Evolutionary conservation across 2,329 filamentous ascomycete genomes (phyloP), one percentile per base, ranked within the genome.

Genomic region (Epichloe scottii): DNA sequence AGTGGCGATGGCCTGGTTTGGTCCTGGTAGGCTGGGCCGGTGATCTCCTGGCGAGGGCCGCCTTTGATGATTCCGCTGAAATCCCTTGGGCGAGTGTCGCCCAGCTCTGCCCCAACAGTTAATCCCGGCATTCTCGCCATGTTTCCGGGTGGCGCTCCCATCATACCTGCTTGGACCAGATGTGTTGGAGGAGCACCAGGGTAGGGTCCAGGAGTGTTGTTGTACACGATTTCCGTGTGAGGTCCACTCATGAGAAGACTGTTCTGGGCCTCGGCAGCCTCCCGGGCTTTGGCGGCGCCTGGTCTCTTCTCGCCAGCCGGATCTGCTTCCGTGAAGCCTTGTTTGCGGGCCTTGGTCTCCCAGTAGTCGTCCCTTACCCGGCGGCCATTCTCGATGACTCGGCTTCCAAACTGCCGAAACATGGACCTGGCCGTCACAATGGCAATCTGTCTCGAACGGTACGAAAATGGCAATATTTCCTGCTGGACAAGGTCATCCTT

Each of bases 391-490:
- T 87, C 82, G 56, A 98, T 93, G 49, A 98, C 85, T 56, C 93
- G 81, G 67, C 90, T 96, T 46, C 93, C 93, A 67, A 98, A 98
- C 66, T 98, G 93, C 42, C 93, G 84, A 68, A 97, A 98, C 93
- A 98, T 98, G 59, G 91, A 97, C 57, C 89, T 83, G 33, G 93
- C 93, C 1, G 93, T 97, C 42, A 98, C 93, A 55, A 98, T 96
- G 48, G 93, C 93, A 59, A 98, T 98, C 69, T 98, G 93, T 48
- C 93, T 82, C n/a, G 93, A 98, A 43, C 93, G 82, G 66, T 98
- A 98, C 4, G 91, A 96, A 67, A 97, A 98, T 0, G 93, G 93
- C 19, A 98, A 73, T 52, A 97, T 94, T 62, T 97, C 93, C 71
- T 97, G 90, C 56, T 84, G 77, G 46, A 98, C 95, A 15, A 98